A percentile compares a stretch with the other conserved stretches of the same genome.
These are phyloP conservation scores for Rosellinia necatrix DNA, from an alignment of 2,329 filamentous ascomycete genomes.

Conservation along the genomic window DNA sequence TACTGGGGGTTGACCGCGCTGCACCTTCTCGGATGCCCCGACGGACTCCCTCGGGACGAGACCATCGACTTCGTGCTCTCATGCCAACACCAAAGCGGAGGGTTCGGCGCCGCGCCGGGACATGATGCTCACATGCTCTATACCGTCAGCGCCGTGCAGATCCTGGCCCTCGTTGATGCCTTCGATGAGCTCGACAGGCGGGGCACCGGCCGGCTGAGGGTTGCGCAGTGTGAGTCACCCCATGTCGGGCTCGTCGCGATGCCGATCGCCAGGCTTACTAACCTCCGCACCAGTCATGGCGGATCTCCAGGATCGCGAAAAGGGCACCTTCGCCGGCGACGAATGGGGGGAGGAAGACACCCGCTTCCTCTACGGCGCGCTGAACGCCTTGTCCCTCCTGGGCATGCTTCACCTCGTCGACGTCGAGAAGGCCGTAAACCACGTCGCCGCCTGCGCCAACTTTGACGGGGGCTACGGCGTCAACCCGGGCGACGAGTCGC, in stretches of 20 bases:
- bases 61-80: conserved; percentile 93
- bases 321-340: conserved; percentile 89
- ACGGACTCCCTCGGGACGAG: conserved; percentile 78
- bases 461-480: conserved; percentile 95
- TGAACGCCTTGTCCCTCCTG: conserved; percentile 88
- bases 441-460: conserved; percentile 84
- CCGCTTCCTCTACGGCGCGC: conserved; percentile 86
- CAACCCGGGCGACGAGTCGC: conserved; percentile 87
- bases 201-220: conserved; percentile 70
- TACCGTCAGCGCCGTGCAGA: conserved; percentile 93
- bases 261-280: conserved; percentile 23
- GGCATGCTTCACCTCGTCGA: conserved; percentile 74
- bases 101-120: conserved; percentile 90
- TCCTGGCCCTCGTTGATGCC: conserved; percentile 84
- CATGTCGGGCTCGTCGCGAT: conserved; percentile 19
- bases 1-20: conserved; percentile 95
- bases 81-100: conserved; percentile 87
- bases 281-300: conserved; percentile 67
- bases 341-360: conserved; percentile 98
- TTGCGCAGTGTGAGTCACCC: conserved; percentile 74
- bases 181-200: conserved; percentile 78
- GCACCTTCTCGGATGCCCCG: conserved; percentile 79
- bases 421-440: conserved; percentile 76
- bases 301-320: conserved; percentile 75
- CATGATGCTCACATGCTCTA: conserved; percentile 97